phyloP scores from a whole-genome alignment of 345 rosid genomes.

The Syzygium jambos region DNA sequence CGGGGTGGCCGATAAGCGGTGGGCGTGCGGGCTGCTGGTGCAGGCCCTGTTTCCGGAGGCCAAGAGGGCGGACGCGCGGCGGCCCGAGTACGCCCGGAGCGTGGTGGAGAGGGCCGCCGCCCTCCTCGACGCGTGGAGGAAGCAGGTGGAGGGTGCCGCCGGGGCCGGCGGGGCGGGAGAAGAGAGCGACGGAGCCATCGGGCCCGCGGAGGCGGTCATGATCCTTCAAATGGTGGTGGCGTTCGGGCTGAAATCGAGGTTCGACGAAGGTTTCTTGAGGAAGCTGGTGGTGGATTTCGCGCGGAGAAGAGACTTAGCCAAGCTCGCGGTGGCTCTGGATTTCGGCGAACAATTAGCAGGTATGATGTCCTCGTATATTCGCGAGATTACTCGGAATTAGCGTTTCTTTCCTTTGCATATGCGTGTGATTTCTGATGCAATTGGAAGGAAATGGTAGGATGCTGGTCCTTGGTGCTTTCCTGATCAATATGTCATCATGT shows the following conservation, averaged over 20 bases:
- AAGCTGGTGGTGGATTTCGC: slow-evolving; percentile 39
- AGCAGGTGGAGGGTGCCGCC: not conserved
- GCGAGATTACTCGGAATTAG: not conserved
- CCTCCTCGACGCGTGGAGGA: slow-evolving; percentile 33
- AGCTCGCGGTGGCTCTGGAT: slow-evolving; percentile 29
- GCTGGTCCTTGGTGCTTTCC: not conserved
- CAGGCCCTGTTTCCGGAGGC: slow-evolving; percentile 41
- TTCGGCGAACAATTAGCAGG: slow-evolving; percentile 41
- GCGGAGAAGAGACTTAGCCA: slow-evolving; percentile 49
- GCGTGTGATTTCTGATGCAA: not conserved
- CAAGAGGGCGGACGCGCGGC: not conserved
- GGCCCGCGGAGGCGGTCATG: slow-evolving; percentile 52
- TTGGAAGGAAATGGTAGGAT: not conserved
- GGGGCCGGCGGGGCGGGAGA: slow-evolving; percentile 5
- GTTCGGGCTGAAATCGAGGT: slow-evolving; percentile 28
- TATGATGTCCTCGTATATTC: not conserved
- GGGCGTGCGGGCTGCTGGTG: slow-evolving; percentile 49
- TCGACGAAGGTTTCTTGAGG: slow-evolving; percentile 37
- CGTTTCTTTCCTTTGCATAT: not conserved
- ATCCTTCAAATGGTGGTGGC: slow-evolving; percentile 43
- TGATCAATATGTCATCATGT: not conserved
- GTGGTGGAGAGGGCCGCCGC: slow-evolving; percentile 27
- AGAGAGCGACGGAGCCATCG: slow-evolving; percentile 12
- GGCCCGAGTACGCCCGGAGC: slow-evolving; percentile 21
- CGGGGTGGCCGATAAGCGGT: slow-evolving; percentile 49